These are phyloP conservation scores for Pseudozyma sp. DNA, from an alignment of 1,284 basidiomycete genomes.

Conservation along the genomic window DNA sequence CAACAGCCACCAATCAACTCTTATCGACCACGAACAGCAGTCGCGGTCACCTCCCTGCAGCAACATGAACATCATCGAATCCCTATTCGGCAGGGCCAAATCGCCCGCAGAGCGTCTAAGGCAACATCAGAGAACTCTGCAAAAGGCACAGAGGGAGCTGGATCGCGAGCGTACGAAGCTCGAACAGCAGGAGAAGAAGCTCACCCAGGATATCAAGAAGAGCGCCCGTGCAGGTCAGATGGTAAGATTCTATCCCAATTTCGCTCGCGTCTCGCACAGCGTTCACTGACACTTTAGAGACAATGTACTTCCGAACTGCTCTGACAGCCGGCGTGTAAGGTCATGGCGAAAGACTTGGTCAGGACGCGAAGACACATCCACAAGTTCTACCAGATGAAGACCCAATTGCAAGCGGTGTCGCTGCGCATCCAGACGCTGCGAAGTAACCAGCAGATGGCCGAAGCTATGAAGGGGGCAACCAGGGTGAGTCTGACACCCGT, in stretches of 20 bases:
- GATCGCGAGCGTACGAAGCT: constrained; percentile 94
- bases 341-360: constrained; percentile 98
- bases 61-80: constrained; percentile 56
- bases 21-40: background rate
- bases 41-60: background rate
- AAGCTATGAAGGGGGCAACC: constrained; percentile 98
- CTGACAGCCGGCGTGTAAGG: constrained; percentile 77
- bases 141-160: constrained; percentile 95
- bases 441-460: constrained; percentile 98
- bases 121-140: constrained; percentile 92
- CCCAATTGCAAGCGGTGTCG: constrained; percentile 95
- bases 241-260: constrained; percentile 73
- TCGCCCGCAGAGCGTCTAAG: constrained; percentile 95
- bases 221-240: constrained; percentile 95
- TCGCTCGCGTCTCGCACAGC: background rate
- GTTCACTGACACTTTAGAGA: background rate
- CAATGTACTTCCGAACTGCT: background rate
- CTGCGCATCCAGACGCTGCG: constrained; percentile 95
- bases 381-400: constrained; percentile 99
- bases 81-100: constrained; percentile 84
- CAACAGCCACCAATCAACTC: background rate
- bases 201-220: constrained; percentile 88
- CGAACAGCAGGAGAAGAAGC: constrained; percentile 79
- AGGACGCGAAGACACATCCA: constrained; percentile 93
- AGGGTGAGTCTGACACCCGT: constrained; percentile 72